Conservation (phyloP, 257 asterid genomes). For the Fraxinus anomala region DNA sequence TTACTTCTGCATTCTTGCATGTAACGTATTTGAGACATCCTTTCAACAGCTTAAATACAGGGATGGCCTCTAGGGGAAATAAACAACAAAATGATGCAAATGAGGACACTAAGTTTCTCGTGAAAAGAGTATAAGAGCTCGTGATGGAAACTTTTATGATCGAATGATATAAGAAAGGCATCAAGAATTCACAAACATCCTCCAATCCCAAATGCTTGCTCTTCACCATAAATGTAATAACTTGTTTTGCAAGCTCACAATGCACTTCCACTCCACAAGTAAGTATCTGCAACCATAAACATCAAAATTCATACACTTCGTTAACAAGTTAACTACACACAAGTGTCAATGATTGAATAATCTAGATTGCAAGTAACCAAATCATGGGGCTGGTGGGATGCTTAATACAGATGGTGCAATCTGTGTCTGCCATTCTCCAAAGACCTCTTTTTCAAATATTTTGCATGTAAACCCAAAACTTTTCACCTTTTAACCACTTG, state of each 20-base stretch:
- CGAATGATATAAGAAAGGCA: slow-evolving; percentile 75
- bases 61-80: slow-evolving; percentile 68
- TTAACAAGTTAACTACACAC: background rate
- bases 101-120: slow-evolving; percentile 59
- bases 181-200: slow-evolving; percentile 75
- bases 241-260: slow-evolving; percentile 76
- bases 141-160: slow-evolving; percentile 49
- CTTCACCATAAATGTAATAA: slow-evolving; percentile 59
- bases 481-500: too few species aligned
- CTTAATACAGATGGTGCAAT: background rate
- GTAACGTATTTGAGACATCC: slow-evolving; percentile 61
- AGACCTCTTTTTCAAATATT: too few species aligned
- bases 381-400: background rate
- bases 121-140: slow-evolving; percentile 44
- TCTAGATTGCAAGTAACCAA: background rate
- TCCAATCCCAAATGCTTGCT: slow-evolving; percentile 63
- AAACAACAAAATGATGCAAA: slow-evolving; percentile 75
- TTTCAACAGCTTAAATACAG: slow-evolving; percentile 62
- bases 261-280: slow-evolving; percentile 68
- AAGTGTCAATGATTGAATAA: background rate
- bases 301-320: background rate
- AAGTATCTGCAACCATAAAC: slow-evolving; percentile 53
- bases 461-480: too few species aligned
- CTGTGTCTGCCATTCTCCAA: too few species aligned
- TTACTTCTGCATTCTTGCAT: slow-evolving; percentile 70